Percentiles rank a stretch among this genome's conserved stretches.
Evolutionary conservation across 768 basidiomycete species (phyloP).

Genomic region (Pholiota conissans): DNA sequence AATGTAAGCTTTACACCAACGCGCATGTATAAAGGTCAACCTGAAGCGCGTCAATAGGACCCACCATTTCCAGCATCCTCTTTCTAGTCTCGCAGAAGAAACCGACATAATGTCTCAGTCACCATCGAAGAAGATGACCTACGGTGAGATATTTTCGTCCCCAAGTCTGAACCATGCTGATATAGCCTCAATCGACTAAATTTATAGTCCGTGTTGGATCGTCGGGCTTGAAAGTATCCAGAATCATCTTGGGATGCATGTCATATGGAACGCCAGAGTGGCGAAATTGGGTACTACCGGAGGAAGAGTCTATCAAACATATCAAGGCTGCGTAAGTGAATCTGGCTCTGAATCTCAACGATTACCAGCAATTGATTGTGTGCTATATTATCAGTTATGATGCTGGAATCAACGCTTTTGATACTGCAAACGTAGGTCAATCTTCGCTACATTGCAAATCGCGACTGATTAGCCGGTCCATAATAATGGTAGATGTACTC

Average conservation of each 20-base stretch:
- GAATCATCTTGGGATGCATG: slow-evolving; percentile 32
- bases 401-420: slow-evolving; percentile 62
- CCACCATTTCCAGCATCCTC: too few species aligned
- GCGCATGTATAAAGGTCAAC: too few species aligned
- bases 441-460: not conserved
- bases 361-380: too few species aligned
- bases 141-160: not conserved
- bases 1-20: too few species aligned
- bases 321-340: slow-evolving; percentile 48
- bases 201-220: slow-evolving; percentile 2
- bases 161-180: not conserved
- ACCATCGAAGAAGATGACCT: slow-evolving; percentile 1
- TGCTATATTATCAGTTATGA: slow-evolving; percentile 42
- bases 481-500: slow-evolving; percentile 53
- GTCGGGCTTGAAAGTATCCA: slow-evolving; percentile 7
- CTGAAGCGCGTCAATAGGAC: too few species aligned
- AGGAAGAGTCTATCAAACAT: slow-evolving; percentile 53
- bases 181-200: not conserved
- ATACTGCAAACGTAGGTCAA: slow-evolving; percentile 47
- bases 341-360: too few species aligned
- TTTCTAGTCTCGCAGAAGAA: too few species aligned
- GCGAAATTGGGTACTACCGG: slow-evolving; percentile 46
- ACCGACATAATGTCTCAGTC: slow-evolving; percentile 1
- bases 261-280: slow-evolving; percentile 53
- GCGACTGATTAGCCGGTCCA: too few species aligned